Evolutionary conservation across 441 rosid genomes (phyloP).

Genomic region (Gossypium trilobum): DNA sequence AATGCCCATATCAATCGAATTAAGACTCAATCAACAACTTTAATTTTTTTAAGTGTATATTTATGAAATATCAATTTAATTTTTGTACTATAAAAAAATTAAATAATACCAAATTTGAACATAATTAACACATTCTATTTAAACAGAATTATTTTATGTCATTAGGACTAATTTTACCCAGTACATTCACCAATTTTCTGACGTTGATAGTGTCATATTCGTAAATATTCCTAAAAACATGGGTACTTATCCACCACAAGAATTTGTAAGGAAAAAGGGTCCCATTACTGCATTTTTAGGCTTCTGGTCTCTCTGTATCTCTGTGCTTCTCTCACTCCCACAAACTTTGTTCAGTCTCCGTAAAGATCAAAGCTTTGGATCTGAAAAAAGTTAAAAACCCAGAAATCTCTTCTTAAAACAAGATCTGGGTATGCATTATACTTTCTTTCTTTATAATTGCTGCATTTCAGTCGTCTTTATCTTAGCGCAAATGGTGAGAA

Average conservation of each 20-base stretch:
- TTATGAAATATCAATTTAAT: no score
- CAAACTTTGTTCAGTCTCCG: not conserved
- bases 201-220: not conserved
- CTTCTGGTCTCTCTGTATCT: not conserved
- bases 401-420: slow-evolving; percentile 1
- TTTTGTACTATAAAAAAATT: no score
- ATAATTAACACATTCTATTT: no score
- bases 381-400: not conserved
- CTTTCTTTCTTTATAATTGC: not conserved
- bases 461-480: slow-evolving; percentile 2
- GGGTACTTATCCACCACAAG: not conserved
- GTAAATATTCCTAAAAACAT: not conserved
- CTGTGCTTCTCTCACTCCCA: slow-evolving; percentile 13
- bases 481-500: not conserved
- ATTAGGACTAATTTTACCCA: not conserved
- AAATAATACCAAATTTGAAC: no score
- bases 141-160: no score
- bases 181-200: not conserved
- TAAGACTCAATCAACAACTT: no score
- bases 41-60: no score
- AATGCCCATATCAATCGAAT: no score
- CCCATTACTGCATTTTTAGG: slow-evolving; percentile 3
- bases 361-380: slow-evolving; percentile 7
- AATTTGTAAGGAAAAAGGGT: not conserved
- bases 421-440: slow-evolving; percentile 8